A percentile compares a stretch with the other conserved stretches of the same genome.
These are phyloP conservation scores for Camellia granthamiana DNA, from an alignment of 148 eudicot species.

Conservation along the genomic window DNA sequence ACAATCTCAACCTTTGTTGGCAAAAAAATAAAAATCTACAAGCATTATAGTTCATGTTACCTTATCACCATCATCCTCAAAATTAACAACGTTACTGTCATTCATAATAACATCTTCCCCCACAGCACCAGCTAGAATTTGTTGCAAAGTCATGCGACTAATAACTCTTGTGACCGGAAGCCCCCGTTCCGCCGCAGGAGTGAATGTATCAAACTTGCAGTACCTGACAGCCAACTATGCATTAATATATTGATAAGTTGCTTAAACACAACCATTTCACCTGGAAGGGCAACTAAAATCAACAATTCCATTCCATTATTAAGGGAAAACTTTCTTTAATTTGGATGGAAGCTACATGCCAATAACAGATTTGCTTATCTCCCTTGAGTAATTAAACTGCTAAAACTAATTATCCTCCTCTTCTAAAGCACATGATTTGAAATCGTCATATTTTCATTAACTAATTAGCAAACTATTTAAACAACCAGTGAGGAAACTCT, in stretches of 20 bases:
- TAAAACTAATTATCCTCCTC: background rate
- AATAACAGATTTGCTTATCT: background rate
- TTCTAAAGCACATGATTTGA: background rate
- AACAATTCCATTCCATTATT: background rate
- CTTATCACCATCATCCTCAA: slow-evolving; percentile 83
- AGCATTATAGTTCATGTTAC: slow-evolving; percentile 29
- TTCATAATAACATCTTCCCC: slow-evolving; percentile 75
- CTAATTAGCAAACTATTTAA: no score
- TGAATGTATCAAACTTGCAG: slow-evolving; percentile 94
- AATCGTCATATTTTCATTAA: no score
- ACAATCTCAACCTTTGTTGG: no score
- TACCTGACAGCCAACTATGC: slow-evolving; percentile 57
- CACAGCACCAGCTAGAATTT: slow-evolving; percentile 76
- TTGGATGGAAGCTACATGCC: background rate
- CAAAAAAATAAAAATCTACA: background rate
- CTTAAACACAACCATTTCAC: background rate
- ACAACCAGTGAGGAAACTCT: no score
- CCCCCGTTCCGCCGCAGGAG: slow-evolving; percentile 93
- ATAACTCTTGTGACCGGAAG: slow-evolving; percentile 93
- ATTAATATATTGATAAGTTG: slow-evolving; percentile 2
- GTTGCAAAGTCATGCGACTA: slow-evolving; percentile 91
- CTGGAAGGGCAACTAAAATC: background rate
- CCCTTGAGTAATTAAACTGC: background rate
- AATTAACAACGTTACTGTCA: slow-evolving; percentile 75
- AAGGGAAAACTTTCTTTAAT: background rate